These are phyloP conservation scores for Rhododendron henanense DNA, from an alignment of 148 eudicot species.

Conservation along the genomic window DNA sequence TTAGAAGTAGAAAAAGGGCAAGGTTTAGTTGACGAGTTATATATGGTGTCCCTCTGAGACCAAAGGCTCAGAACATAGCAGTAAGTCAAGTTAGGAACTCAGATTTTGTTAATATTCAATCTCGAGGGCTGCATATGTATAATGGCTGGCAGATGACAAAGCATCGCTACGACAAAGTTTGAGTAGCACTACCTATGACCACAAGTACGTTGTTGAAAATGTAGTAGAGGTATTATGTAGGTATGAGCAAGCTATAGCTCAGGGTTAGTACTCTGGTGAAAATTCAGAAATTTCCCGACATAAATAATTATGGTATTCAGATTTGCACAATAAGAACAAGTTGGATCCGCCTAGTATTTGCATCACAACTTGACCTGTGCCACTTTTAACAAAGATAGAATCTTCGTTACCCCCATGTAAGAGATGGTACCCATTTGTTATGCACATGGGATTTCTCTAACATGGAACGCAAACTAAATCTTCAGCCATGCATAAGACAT, in stretches of 20 bases:
- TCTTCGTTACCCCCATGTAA: no score
- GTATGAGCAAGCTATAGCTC: neutral
- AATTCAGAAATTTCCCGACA: neutral
- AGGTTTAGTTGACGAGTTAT: neutral
- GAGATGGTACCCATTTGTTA: neutral
- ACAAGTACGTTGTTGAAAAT: neutral
- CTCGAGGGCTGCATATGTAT: neutral
- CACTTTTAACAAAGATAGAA: no score
- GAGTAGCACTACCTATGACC: neutral
- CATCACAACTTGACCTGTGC: neutral
- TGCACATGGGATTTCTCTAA: neutral
- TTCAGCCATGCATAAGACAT: neutral
- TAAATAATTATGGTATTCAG: neutral
- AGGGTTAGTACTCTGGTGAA: neutral
- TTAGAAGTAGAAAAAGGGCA: neutral
- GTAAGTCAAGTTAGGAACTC: neutral
- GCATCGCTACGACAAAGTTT: neutral
- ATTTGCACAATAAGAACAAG: neutral
- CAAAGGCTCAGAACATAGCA: neutral
- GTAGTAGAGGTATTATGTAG: neutral
- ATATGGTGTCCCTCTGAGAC: neutral
- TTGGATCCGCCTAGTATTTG: neutral
- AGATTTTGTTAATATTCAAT: neutral
- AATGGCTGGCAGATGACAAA: neutral
- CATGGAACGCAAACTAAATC: neutral